Evolutionary conservation across 768 basidiomycete genomes (phyloP).

Genomic region (Boletus pseudopeckii): DNA sequence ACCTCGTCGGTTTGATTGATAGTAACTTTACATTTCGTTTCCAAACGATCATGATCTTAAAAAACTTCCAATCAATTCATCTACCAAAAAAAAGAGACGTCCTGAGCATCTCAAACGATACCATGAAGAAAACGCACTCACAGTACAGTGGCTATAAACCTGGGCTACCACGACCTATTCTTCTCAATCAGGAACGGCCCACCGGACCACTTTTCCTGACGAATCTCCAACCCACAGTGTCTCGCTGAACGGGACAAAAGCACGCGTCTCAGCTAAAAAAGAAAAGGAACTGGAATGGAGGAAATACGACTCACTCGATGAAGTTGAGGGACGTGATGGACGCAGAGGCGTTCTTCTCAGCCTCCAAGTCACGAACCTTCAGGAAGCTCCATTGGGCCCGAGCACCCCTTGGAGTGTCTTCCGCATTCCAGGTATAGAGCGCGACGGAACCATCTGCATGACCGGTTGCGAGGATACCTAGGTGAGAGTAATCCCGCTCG

Average conservation of each 20-base stretch:
- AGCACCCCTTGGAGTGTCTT: constrained; percentile 63
- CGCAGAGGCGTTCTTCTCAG: constrained; percentile 37
- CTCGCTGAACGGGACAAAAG: constrained; percentile 10
- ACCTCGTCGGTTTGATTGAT: neutral
- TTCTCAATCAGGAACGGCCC: constrained; percentile 22
- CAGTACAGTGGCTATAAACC: neutral
- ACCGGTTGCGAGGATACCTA: constrained; percentile 79
- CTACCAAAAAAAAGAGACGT: neutral
- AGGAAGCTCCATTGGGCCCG: constrained; percentile 75
- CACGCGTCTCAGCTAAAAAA: neutral
- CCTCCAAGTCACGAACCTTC: constrained; percentile 64
- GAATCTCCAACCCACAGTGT: constrained; percentile 26
- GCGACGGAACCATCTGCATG: constrained; percentile 72
- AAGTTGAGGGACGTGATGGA: constrained; percentile 79
- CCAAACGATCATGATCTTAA: neutral
- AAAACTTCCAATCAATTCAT: neutral
- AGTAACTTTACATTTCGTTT: neutral
- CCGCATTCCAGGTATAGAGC: constrained; percentile 81
- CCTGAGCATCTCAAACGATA: neutral
- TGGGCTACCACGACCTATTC: too few relatives aligned
- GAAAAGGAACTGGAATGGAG: neutral
- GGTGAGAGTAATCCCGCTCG: constrained; percentile 79
- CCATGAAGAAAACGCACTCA: neutral
- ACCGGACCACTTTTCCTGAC: constrained; percentile 24
- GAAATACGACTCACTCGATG: constrained; percentile 52